These are phyloP conservation scores for Tricholoma saponaceum DNA, from an alignment of 768 basidiomycete genomes.

Conservation along the genomic window DNA sequence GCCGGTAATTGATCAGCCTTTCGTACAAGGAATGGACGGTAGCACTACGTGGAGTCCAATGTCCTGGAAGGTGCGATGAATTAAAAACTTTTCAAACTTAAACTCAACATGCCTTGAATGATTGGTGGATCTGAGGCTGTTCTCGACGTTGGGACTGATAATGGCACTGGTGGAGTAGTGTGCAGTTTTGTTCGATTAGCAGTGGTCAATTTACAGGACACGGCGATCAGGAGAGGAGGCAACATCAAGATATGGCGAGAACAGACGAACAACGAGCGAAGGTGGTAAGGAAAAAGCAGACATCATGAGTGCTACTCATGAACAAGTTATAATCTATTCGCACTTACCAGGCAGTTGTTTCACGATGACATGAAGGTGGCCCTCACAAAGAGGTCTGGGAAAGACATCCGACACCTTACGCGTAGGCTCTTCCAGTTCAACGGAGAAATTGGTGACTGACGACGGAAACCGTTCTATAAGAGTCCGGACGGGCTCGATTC, in stretches of 20 bases:
- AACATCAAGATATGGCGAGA: no score
- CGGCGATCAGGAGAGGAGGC: no score
- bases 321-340: neutral
- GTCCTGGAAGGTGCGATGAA: neutral
- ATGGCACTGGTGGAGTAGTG: no score
- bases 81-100: neutral
- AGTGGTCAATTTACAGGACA: no score
- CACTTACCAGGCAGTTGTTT: neutral
- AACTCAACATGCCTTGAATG: neutral
- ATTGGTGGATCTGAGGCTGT: no score
- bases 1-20: neutral
- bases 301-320: no score
- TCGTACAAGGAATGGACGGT: neutral
- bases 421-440: neutral
- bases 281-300: no score
- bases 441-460: neutral
- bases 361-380: neutral
- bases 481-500: neutral
- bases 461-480: neutral
- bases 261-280: no score
- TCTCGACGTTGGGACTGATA: no score
- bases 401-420: neutral
- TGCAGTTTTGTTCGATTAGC: no score
- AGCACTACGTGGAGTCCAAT: neutral
- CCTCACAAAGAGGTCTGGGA: neutral